Conservation (phyloP, 2,329 filamentous ascomycete genomes). For the Exophiala dermatitidis region DNA sequence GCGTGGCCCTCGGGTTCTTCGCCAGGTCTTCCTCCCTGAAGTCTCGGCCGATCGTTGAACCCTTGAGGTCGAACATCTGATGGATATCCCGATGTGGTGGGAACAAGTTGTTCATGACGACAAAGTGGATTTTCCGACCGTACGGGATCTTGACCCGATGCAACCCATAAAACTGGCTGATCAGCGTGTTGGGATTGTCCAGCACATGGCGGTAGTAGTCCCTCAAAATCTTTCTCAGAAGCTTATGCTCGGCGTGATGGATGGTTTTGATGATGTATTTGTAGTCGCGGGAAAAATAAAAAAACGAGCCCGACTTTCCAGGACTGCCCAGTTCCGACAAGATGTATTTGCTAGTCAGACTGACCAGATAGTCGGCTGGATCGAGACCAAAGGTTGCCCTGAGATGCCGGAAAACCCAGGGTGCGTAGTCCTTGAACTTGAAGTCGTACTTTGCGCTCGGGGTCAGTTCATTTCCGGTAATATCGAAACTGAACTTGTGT, state of each 20-base stretch:
- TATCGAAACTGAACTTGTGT: conserved; percentile 98
- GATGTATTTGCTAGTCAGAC: conserved; percentile 96
- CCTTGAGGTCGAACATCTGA: conserved; percentile 92
- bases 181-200: conserved; percentile 88
- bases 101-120: conserved; percentile 99
- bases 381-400: conserved; percentile 83
- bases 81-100: conserved; percentile 96
- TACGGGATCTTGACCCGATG: conserved; percentile 98
- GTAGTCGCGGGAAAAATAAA: conserved; percentile 98
- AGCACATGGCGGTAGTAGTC: conserved; percentile 92
- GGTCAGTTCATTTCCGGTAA: conserved; percentile 93
- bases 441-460: conserved; percentile 99
- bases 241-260: conserved; percentile 70
- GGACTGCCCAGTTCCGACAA: conserved; percentile 93
- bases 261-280: conserved; percentile 99
- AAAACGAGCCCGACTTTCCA: conserved; percentile 97
- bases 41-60: conserved; percentile 87
- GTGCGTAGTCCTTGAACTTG: conserved; percentile 99
- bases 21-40: conserved; percentile 81
- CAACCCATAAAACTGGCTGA: conserved; percentile 95
- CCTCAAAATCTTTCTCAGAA: conserved; percentile 49
- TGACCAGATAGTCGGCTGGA: conserved; percentile 96
- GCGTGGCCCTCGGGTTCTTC: conserved; percentile 80
- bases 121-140: conserved; percentile 96
- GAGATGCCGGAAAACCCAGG: conserved; percentile 94